A percentile compares a stretch with the other conserved stretches of the same genome.
phyloP scores from a whole-genome alignment of 78 protist genomes.

The Polysphondylium violaceum region DNA sequence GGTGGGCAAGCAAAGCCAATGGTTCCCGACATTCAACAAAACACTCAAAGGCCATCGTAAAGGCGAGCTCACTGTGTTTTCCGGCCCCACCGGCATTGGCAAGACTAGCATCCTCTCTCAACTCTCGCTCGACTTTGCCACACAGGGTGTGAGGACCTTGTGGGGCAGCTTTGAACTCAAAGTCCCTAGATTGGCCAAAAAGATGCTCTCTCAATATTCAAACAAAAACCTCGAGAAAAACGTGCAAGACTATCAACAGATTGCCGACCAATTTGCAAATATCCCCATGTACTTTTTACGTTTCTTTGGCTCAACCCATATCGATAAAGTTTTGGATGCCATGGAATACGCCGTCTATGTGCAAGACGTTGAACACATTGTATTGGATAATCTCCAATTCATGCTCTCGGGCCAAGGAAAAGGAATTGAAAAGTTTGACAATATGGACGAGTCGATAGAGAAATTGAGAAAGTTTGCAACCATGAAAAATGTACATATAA shows the following conservation, averaged over 20 bases:
- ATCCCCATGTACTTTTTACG: constrained; percentile 86
- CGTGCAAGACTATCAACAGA: constrained; percentile 48
- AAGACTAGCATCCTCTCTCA: constrained; percentile 84
- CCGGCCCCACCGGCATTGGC: constrained; percentile 92
- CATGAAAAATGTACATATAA: constrained; percentile 87
- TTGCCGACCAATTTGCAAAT: constrained; percentile 56
- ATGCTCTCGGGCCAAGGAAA: constrained; percentile 77
- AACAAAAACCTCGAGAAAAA: constrained; percentile 25
- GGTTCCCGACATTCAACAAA: constrained; percentile 79
- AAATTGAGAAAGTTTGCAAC: constrained; percentile 89
- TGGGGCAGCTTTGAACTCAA: constrained; percentile 91
- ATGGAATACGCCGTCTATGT: constrained; percentile 91
- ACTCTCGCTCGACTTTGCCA: constrained; percentile 79
- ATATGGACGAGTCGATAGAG: constrained; percentile 82
- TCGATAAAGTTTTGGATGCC: constrained; percentile 87
- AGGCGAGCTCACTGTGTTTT: constrained; percentile 89
- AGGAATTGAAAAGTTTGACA: constrained; percentile 75
- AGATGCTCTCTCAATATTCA: constrained; percentile 79
- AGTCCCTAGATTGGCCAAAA: constrained; percentile 76
- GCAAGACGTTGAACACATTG: constrained; percentile 89
- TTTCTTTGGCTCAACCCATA: constrained; percentile 87
- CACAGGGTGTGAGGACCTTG: constrained; percentile 83
- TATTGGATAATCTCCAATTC: constrained; percentile 91
- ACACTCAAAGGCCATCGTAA: constrained; percentile 87
- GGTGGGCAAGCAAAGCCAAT: constrained; percentile 48